These are phyloP conservation scores for Beauveria sp. DNA, from an alignment of 2,329 filamentous ascomycete genomes.

Conservation along the genomic window DNA sequence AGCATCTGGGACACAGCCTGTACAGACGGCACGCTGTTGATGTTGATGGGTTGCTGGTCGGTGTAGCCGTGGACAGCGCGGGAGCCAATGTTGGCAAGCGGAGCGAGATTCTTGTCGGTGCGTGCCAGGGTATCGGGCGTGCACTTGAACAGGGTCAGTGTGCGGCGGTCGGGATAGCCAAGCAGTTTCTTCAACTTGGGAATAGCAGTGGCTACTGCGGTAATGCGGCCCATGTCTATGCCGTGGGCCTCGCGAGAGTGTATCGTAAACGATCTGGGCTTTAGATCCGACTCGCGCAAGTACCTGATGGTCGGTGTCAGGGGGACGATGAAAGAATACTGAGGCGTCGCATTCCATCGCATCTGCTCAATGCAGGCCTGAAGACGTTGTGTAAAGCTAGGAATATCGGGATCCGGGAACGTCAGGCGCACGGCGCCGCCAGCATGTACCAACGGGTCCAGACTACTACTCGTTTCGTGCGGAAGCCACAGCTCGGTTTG, in stretches of 20 bases:
- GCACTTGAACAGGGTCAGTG: constrained; percentile 13
- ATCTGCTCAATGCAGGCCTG: not conserved
- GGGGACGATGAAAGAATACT: not conserved
- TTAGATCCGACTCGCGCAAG: not conserved
- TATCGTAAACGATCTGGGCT: constrained; percentile 13
- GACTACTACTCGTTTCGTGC: not conserved
- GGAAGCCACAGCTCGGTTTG: constrained; percentile 15
- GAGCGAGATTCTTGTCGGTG: constrained; percentile 15
- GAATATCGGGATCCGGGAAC: constrained; percentile 6
- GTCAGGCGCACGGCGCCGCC: constrained; percentile 8
- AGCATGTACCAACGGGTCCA: constrained; percentile 12
- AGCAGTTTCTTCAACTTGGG: constrained; percentile 15
- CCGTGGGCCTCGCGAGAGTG: constrained; percentile 14
- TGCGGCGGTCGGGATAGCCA: constrained; percentile 4
- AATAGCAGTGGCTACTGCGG: constrained; percentile 10
- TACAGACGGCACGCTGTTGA: constrained; percentile 17
- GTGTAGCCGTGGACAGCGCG: constrained; percentile 17
- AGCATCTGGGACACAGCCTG: constrained; percentile 15
- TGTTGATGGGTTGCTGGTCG: constrained; percentile 16
- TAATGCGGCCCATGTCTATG: constrained; percentile 12
- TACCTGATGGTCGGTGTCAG: not conserved
- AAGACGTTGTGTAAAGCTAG: not conserved
- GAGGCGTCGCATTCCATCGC: not conserved
- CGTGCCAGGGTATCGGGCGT: constrained; percentile 13
- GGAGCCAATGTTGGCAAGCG: constrained; percentile 14